Conservation (phyloP, 176 grass and related monocot species). For the Secale cereale region DNA sequence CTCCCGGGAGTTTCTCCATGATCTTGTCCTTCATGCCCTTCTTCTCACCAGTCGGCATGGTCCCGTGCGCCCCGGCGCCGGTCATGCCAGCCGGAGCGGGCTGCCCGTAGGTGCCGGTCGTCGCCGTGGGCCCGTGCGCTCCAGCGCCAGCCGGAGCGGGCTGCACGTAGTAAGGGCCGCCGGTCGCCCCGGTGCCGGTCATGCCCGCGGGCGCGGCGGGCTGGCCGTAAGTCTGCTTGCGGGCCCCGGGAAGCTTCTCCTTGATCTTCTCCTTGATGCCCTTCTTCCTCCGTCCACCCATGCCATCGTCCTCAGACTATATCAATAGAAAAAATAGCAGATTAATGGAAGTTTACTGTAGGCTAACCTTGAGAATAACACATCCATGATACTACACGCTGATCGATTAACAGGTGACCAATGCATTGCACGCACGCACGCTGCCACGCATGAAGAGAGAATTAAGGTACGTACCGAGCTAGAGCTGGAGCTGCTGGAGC, state of each 20-base stretch:
- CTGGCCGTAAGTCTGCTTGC: neutral
- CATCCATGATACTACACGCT: no score
- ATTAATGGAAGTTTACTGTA: no score
- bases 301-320: slow-evolving; percentile 49
- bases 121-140: neutral
- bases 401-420: no score
- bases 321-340: no score
- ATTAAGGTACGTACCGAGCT: slow-evolving; percentile 45
- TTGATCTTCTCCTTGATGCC: slow-evolving; percentile 56
- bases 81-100: neutral
- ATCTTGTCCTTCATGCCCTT: slow-evolving; percentile 67
- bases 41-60: neutral
- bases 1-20: slow-evolving; percentile 54
- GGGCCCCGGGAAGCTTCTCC: slow-evolving; percentile 42
- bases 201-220: neutral
- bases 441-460: no score
- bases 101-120: neutral
- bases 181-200: neutral
- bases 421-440: no score
- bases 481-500: slow-evolving; percentile 56
- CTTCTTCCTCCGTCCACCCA: slow-evolving; percentile 54
- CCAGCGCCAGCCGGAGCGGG: neutral
- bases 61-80: neutral
- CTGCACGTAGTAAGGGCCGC: neutral
- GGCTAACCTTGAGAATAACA: no score